Conservation (phyloP, 129 eudicot species). For the Kitagawia praeruptora region DNA sequence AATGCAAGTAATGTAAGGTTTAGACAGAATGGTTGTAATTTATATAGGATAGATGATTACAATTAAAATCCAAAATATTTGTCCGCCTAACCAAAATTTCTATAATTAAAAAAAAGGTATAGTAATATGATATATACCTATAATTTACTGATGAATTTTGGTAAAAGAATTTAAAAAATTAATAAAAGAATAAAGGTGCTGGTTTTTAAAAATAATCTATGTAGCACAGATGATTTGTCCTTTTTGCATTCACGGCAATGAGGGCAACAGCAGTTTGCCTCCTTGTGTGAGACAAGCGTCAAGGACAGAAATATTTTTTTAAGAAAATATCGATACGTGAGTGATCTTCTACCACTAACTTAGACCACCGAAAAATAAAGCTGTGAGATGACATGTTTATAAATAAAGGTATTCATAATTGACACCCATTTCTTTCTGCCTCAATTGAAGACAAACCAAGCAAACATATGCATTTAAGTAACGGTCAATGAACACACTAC, state of each 20-base stretch:
- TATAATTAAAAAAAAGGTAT: too few relatives aligned
- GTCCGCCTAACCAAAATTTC: too few relatives aligned
- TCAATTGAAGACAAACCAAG: neutral
- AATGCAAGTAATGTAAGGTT: too few relatives aligned
- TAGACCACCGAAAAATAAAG: conserved; percentile 10
- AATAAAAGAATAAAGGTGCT: neutral
- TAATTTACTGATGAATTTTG: too few relatives aligned
- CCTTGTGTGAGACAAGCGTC: conserved; percentile 7
- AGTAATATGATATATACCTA: too few relatives aligned
- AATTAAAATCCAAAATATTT: too few relatives aligned
- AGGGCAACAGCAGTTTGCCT: conserved; percentile 5
- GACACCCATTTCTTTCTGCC: neutral
- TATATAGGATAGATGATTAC: too few relatives aligned
- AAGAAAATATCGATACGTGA: neutral
- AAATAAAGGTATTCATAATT: neutral
- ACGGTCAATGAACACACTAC: neutral
- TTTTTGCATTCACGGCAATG: neutral
- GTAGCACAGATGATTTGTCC: neutral
- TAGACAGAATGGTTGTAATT: too few relatives aligned
- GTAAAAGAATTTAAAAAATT: too few relatives aligned
- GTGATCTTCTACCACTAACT: conserved; percentile 2
- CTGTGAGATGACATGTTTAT: neutral
- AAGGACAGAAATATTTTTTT: neutral
- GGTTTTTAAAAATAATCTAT: neutral
- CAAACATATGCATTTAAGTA: neutral